Evolutionary conservation across 2,329 filamentous ascomycete species (phyloP).

Genomic region (Hymenoscyphus linearis): DNA sequence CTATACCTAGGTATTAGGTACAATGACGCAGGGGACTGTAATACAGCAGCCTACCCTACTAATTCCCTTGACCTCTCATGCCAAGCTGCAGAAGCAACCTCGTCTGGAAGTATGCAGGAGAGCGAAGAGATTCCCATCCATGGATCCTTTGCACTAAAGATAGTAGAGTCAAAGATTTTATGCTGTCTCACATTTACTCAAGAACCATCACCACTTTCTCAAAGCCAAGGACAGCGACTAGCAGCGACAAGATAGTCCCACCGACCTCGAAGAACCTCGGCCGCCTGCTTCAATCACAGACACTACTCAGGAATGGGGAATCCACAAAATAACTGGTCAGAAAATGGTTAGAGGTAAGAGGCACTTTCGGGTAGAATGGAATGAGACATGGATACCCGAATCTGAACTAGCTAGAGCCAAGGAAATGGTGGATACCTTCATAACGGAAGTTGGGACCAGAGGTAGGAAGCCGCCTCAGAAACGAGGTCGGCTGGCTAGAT

Average conservation of each 20-base stretch:
- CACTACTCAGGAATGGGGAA: conserved; percentile 6
- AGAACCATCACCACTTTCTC: conserved; percentile 3
- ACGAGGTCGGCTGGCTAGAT: not conserved
- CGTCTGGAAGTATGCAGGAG: conserved; percentile 12
- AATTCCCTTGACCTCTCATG: conserved; percentile 15
- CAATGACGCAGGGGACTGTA: conserved; percentile 3
- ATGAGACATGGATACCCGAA: no score
- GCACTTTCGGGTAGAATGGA: no score
- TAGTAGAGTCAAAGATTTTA: conserved; percentile 13
- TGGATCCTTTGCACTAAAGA: conserved; percentile 17
- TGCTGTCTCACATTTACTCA: conserved; percentile 20
- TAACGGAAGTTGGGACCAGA: not conserved
- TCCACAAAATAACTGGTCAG: conserved; percentile 5
- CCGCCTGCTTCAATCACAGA: not conserved
- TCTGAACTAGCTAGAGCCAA: no score
- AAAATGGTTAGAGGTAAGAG: conserved; percentile 5
- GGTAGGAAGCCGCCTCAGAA: not conserved
- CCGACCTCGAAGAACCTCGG: no score
- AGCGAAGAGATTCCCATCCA: conserved; percentile 20
- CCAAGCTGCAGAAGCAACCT: conserved; percentile 14
- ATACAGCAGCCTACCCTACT: conserved; percentile 8
- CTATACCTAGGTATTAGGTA: no score
- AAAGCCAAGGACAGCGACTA: no score
- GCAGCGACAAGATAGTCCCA: not conserved
- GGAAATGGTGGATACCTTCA: conserved; percentile 6